A percentile compares a stretch with the other conserved stretches of the same genome.
Evolutionary conservation across 352 stramenopile genomes (phyloP).

Genomic region (Pythium aquatile): DNA sequence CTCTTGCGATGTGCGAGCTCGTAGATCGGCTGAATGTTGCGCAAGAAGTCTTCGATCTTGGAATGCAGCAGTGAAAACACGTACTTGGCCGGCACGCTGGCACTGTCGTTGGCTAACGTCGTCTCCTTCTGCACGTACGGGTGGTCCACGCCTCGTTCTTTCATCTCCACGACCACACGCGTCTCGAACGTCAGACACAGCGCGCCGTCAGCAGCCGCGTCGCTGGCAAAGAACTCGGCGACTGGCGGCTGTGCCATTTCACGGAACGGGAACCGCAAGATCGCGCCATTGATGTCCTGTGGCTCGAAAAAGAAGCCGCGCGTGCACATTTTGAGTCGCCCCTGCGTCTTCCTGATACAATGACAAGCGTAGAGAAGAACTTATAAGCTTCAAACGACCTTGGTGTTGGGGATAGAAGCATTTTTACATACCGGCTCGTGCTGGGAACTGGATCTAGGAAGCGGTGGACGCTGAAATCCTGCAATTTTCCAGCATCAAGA

Average conservation of each 20-base stretch:
- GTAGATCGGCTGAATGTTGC: constrained; percentile 64
- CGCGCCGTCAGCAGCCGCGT: constrained; percentile 29
- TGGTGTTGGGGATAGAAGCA: neutral
- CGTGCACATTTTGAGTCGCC: constrained; percentile 86
- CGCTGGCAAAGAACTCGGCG: constrained; percentile 50
- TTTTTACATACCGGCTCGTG: constrained; percentile 41
- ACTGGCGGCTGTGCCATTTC: constrained; percentile 69
- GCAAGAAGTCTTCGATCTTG: constrained; percentile 77
- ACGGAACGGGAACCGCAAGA: constrained; percentile 88
- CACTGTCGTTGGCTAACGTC: constrained; percentile 13
- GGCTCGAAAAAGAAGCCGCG: constrained; percentile 92
- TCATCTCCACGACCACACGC: constrained; percentile 77
- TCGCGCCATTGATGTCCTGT: constrained; percentile 72
- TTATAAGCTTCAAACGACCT: neutral
- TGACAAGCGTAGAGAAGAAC: neutral
- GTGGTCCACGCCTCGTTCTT: constrained; percentile 79
- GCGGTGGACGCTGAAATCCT: constrained; percentile 86
- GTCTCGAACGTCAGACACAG: constrained; percentile 73
- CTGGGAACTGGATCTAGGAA: constrained; percentile 61
- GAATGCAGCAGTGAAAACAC: constrained; percentile 86
- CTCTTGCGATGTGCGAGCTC: constrained; percentile 59
- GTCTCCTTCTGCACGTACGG: constrained; percentile 73
- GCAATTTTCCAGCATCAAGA: neutral
- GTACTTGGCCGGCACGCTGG: constrained; percentile 46
- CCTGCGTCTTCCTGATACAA: constrained; percentile 64